Percentiles rank a stretch among this genome's conserved stretches.
These are phyloP conservation scores for Nannizzia gypsea DNA, from an alignment of 2,329 filamentous ascomycete genomes.

Conservation along the genomic window DNA sequence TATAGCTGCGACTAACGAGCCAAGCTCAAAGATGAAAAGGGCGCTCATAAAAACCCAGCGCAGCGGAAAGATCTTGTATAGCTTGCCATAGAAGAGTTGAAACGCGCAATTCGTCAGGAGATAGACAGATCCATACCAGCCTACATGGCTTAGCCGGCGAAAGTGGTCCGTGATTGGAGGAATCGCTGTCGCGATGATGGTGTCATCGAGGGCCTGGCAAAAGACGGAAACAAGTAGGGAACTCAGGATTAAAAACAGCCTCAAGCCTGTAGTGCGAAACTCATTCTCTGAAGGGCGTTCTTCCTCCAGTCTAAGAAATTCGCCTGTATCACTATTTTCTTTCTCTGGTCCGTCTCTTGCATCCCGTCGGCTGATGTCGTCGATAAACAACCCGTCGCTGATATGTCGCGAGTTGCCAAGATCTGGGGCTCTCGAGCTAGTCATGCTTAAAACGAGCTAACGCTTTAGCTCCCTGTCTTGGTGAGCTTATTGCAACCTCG, in stretches of 20 bases:
- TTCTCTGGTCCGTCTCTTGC: background rate
- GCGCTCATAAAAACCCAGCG: conserved; percentile 24
- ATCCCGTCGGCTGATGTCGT: background rate
- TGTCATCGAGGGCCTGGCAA: conserved; percentile 12
- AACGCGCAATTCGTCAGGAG: conserved; percentile 21
- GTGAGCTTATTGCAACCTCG: conserved; percentile 4
- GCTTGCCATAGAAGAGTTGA: conserved; percentile 26
- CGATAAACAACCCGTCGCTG: background rate
- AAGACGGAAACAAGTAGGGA: conserved; percentile 3
- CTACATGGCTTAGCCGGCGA: conserved; percentile 24
- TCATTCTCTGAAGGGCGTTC: background rate
- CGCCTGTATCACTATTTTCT: background rate
- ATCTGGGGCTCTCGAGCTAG: background rate
- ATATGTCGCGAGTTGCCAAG: background rate
- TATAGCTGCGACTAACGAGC: conserved; percentile 17
- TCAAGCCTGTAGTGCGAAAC: background rate
- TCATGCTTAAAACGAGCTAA: background rate
- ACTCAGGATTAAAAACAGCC: background rate
- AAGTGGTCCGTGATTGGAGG: conserved; percentile 27
- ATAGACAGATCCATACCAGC: conserved; percentile 28
- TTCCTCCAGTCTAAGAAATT: background rate
- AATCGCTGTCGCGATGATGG: conserved; percentile 26
- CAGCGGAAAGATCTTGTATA: conserved; percentile 31
- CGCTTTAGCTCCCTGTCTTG: background rate
- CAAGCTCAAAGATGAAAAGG: conserved; percentile 21